phyloP scores from a whole-genome alignment of 805 yeast genomes.

The Vanderwaltozyma polyspora region DNA sequence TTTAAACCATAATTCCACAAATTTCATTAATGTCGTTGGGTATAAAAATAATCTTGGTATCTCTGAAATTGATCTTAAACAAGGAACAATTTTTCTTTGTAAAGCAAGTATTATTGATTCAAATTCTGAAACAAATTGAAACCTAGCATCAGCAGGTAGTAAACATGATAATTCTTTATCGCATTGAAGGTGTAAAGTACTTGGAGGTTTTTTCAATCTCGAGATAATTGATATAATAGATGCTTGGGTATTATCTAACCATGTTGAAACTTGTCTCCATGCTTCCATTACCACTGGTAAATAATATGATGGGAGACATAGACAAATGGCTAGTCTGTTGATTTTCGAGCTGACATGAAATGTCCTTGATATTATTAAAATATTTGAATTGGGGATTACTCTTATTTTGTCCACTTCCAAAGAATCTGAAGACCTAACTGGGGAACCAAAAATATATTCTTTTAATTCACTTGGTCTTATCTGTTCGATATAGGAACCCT shows the following conservation, averaged over 20 bases:
- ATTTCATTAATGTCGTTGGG: slow-evolving; percentile 18
- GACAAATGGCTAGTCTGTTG: slow-evolving; percentile 26
- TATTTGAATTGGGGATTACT: slow-evolving; percentile 19
- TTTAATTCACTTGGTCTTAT: slow-evolving; percentile 26
- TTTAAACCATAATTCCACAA: slow-evolving; percentile 30
- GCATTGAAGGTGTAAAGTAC: neutral
- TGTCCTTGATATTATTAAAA: slow-evolving; percentile 26
- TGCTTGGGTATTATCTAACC: slow-evolving; percentile 22
- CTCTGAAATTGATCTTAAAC: slow-evolving; percentile 22
- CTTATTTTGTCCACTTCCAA: slow-evolving; percentile 23
- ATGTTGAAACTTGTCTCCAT: slow-evolving; percentile 24
- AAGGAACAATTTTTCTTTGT: slow-evolving; percentile 23
- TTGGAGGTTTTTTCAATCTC: neutral
- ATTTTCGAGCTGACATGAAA: slow-evolving; percentile 18
- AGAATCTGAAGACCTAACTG: slow-evolving; percentile 24
- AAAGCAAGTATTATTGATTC: slow-evolving; percentile 18
- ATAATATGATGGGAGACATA: slow-evolving; percentile 22
- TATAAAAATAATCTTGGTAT: slow-evolving; percentile 30
- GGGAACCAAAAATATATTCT: slow-evolving; percentile 33
- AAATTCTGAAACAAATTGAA: slow-evolving; percentile 12
- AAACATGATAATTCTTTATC: neutral
- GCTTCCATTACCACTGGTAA: slow-evolving; percentile 23
- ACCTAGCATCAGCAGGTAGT: slow-evolving; percentile 5
- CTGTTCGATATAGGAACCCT: slow-evolving; percentile 14
- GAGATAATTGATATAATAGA: slow-evolving; percentile 8